phyloP scores from a whole-genome alignment of 768 basidiomycete species.

The Amanita pseudoporphyria region DNA sequence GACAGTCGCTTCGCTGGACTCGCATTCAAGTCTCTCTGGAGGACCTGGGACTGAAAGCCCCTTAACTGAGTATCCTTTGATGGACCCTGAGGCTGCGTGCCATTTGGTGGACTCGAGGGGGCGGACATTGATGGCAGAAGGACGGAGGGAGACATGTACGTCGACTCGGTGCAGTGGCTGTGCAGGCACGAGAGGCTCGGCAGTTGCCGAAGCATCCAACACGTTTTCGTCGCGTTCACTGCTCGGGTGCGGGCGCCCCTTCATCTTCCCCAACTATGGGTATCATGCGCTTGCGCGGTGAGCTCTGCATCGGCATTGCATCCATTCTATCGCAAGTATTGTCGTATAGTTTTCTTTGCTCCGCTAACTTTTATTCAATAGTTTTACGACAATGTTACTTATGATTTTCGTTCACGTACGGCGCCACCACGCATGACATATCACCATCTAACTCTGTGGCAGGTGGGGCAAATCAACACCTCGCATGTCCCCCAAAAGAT shows the following conservation, averaged over 20 bases:
- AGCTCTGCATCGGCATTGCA: constrained; percentile 65
- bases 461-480: constrained; percentile 82
- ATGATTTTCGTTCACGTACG: constrained; percentile 78
- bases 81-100: background rate
- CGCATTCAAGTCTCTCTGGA: constrained; percentile 14
- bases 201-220: constrained; percentile 5
- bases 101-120: background rate
- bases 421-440: constrained; percentile 7
- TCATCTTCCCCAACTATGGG: constrained; percentile 14
- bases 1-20: constrained; percentile 46
- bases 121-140: background rate
- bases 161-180: background rate
- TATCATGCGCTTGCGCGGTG: constrained; percentile 48
- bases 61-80: constrained; percentile 11
- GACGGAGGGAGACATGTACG: background rate
- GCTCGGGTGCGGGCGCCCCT: constrained; percentile 13
- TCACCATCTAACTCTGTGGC: constrained; percentile 16
- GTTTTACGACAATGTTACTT: constrained; percentile 44
- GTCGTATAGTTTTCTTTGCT: constrained; percentile 6
- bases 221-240: constrained; percentile 6
- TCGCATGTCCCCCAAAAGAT: constrained; percentile 62
- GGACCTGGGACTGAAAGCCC: constrained; percentile 14
- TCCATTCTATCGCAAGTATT: constrained; percentile 60
- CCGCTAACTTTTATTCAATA: constrained; percentile 16
- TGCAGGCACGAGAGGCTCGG: background rate